Evolutionary conservation across 179 eudicot genomes (phyloP), one percentile per base, ranked within the genome.

Genomic region (Actinidia arguta): DNA sequence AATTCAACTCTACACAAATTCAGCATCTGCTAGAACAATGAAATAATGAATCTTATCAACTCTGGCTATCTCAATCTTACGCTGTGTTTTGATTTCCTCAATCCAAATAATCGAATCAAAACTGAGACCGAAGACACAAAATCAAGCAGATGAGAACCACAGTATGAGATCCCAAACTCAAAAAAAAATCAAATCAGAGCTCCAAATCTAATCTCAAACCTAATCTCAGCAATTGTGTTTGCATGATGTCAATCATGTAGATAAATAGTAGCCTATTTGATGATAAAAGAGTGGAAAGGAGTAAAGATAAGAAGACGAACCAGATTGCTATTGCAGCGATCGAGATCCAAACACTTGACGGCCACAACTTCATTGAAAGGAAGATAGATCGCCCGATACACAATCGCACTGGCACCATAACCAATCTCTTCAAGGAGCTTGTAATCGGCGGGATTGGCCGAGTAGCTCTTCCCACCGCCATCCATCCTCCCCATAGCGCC

Each of bases 341-440:
- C 98, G 88, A 94, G 97, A 92, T 94, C 98, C 90, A 94, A 87
- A 55, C 92, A 90, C 87, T 94, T 94, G 86, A 94, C 89, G 75
- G 98, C 98, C 55, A 94, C 88, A 42, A 93, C 88, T 69, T 94
- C 93, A 31, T 93, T 90, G 69, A 59, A 81, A 3, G 98, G 98
- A 6, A 94, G 84, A 78, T 91, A 92, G 89, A 94, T 93, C 89
- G 95, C 97, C 50, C 97, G 69, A 50, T 79, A 89, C 3, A 94
- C 98, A 4, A 92, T 91, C 12, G 97, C 98, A 64, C 98, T 94
- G 0, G 95, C 97, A 2, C 97, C 98, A 71, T 85, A 79, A n/a
- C 97, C 97, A 12, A 94, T 86, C 79, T 93, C 98, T 81, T 94
- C 98, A 0, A 92, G 88, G 10, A 93, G 92, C 85, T 82, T 90